Evolutionary conservation across 1,284 basidiomycete species (phyloP).

Genomic region (Cutaneotrichosporon cutaneum): DNA sequence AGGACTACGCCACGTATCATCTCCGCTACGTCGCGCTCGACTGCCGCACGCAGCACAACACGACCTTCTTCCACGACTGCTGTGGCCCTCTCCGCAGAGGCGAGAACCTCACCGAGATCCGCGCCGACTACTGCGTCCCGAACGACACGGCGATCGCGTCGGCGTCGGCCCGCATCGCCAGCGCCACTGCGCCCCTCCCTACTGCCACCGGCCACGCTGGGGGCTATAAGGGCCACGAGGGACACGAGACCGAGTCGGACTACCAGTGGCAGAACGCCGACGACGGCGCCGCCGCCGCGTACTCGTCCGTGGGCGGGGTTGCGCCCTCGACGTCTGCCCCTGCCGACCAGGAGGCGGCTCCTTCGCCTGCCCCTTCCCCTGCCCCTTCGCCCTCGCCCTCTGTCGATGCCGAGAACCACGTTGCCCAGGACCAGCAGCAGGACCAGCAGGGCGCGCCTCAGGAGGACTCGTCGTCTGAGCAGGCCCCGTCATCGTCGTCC

Average conservation of each 20-base stretch:
- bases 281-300: conserved; percentile 1
- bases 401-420: not conserved
- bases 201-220: conserved; percentile 16
- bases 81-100: conserved; percentile 59
- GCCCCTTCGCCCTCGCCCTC: not conserved
- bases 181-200: conserved; percentile 23
- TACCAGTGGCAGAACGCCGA: not conserved
- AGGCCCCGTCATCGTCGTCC: conserved; percentile 1
- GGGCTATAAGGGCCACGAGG: not conserved
- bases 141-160: conserved; percentile 33
- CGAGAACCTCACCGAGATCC: conserved; percentile 57
- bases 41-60: conserved; percentile 61
- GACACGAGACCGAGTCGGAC: not conserved
- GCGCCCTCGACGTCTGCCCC: not conserved
- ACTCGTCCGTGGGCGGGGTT: conserved; percentile 8
- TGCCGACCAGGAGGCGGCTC: not conserved
- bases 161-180: conserved; percentile 28
- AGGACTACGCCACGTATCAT: conserved; percentile 67
- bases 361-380: not conserved
- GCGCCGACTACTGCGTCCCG: conserved; percentile 60
- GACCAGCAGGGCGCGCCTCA: conserved; percentile 1
- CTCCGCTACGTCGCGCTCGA: conserved; percentile 62
- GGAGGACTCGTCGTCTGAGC: not conserved
- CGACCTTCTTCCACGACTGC: conserved; percentile 61
- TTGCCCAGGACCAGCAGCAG: not conserved